Evolutionary conservation across 1,284 basidiomycete species (phyloP).

Genomic region (Trametes versicolor): DNA sequence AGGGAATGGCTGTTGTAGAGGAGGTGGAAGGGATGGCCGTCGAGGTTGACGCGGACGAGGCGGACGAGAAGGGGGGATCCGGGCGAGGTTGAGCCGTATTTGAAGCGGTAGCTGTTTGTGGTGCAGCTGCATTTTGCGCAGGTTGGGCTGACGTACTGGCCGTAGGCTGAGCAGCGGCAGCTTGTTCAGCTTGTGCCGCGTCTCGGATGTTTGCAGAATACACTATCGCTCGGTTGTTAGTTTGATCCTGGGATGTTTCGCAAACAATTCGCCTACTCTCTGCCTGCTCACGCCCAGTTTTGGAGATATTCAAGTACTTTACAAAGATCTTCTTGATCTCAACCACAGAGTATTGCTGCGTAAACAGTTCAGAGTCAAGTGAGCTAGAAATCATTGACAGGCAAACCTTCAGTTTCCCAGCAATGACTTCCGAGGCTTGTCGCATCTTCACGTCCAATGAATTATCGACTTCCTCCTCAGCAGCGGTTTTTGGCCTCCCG

Average conservation of each 20-base stretch:
- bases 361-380: neutral
- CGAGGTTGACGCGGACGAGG: neutral
- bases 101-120: neutral
- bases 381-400: neutral
- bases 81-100: neutral
- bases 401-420: slow-evolving; percentile 17
- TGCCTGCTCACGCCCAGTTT: slow-evolving; percentile 6
- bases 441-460: slow-evolving; percentile 1
- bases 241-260: no score
- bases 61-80: neutral
- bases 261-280: neutral
- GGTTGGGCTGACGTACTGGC: neutral
- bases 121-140: neutral
- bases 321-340: slow-evolving; percentile 10
- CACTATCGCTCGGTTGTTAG: neutral
- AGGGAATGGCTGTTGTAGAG: neutral
- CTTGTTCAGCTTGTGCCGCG: neutral
- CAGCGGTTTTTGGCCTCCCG: neutral
- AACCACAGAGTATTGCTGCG: slow-evolving; percentile 2
- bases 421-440: slow-evolving; percentile 9
- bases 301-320: slow-evolving; percentile 9
- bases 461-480: neutral
- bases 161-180: neutral
- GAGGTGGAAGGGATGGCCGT: neutral
- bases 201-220: neutral